Percentiles rank a stretch among this genome's conserved stretches.
Conservation (phyloP, 1,284 basidiomycete genomes). For the Marasmius fiardii region DNA sequence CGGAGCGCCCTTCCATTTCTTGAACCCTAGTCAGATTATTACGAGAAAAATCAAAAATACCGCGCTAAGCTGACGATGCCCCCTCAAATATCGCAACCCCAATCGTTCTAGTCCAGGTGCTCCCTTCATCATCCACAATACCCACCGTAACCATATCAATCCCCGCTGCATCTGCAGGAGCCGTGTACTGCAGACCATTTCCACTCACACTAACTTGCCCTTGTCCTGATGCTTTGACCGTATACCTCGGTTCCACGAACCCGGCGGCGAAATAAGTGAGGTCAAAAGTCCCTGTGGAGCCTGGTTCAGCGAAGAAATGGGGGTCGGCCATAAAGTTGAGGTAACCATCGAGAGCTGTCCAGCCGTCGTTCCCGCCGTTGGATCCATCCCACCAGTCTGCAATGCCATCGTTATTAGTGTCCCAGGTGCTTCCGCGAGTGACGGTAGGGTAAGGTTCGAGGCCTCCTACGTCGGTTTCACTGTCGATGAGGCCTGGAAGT, state of each 20-base stretch:
- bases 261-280: not conserved
- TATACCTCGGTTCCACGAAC: not conserved
- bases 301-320: constrained; percentile 2
- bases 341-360: constrained; percentile 7
- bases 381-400: constrained; percentile 13
- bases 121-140: constrained; percentile 2
- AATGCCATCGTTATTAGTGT: constrained; percentile 6
- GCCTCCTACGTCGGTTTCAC: constrained; percentile 5
- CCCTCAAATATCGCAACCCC: not conserved
- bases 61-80: not conserved
- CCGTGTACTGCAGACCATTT: not conserved
- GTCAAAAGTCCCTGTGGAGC: not conserved
- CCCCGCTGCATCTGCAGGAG: not conserved
- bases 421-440: not conserved
- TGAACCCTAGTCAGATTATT: too few species aligned
- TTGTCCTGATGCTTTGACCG: not conserved
- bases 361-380: constrained; percentile 2
- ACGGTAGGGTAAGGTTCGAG: constrained; percentile 3
- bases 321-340: constrained; percentile 11
- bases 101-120: not conserved
- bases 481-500: constrained; percentile 6
- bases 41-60: too few species aligned
- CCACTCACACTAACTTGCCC: not conserved
- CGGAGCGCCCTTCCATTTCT: too few species aligned
- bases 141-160: not conserved